phyloP scores from a whole-genome alignment of 2,329 filamentous ascomycete species.

The Tolypocladium capitatum region DNA sequence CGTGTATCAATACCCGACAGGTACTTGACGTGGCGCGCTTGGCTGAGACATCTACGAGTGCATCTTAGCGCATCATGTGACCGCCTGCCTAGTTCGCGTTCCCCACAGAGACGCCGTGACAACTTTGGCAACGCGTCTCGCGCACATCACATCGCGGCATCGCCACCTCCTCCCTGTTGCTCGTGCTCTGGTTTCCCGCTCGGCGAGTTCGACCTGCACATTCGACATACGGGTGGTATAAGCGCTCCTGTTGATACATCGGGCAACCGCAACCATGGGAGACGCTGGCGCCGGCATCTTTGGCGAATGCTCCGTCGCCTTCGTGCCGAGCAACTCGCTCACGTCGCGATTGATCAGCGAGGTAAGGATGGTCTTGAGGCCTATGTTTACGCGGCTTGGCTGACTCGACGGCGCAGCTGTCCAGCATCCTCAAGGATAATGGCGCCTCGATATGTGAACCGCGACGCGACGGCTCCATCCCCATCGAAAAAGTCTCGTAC shows the following conservation, averaged over 20 bases:
- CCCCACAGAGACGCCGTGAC: background rate
- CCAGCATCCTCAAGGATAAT: conserved; percentile 30
- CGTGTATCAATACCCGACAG: too few relatives aligned
- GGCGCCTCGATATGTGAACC: conserved; percentile 36
- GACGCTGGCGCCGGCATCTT: conserved; percentile 22
- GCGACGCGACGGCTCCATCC: conserved; percentile 33
- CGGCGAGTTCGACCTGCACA: background rate
- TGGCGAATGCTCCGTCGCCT: conserved; percentile 29
- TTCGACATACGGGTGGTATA: background rate
- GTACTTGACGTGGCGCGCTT: background rate
- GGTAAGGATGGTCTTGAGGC: conserved; percentile 12
- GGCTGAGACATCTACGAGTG: too few relatives aligned
- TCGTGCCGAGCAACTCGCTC: conserved; percentile 29
- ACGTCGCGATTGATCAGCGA: conserved; percentile 27
- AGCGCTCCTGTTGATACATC: background rate
- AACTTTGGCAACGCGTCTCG: conserved; percentile 6
- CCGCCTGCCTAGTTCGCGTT: conserved; percentile 24
- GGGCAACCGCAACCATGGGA: conserved; percentile 13
- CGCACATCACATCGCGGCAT: background rate
- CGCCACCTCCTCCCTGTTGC: background rate
- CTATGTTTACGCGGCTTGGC: background rate
- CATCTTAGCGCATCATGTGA: conserved; percentile 18
- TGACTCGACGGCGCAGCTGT: conserved; percentile 21
- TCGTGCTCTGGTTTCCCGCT: background rate
- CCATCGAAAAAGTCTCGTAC: conserved; percentile 37